Evolutionary conservation across 192 early-diverging fungal genomes (phyloP).

Genomic region (Backusella parvicylindrica): DNA sequence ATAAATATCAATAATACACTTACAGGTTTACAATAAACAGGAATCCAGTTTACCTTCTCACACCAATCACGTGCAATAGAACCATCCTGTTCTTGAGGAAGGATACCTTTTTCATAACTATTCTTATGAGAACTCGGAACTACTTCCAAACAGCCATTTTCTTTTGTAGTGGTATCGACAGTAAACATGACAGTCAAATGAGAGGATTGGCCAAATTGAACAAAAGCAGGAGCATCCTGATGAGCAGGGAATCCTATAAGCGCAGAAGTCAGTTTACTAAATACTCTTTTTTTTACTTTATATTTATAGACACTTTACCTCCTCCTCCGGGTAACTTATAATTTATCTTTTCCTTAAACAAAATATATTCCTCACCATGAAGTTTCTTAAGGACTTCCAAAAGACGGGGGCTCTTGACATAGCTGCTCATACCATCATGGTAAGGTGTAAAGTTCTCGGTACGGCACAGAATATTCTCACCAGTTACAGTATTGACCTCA

Average conservation of each 20-base stretch:
- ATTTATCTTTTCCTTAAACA: constrained; percentile 67
- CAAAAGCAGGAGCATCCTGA: constrained; percentile 61
- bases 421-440: constrained; percentile 37
- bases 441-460: constrained; percentile 63
- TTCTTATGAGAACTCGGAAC: constrained; percentile 50
- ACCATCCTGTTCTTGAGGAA: constrained; percentile 42
- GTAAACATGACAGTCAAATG: constrained; percentile 59
- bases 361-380: constrained; percentile 46
- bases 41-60: constrained; percentile 45
- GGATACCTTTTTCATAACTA: constrained; percentile 30
- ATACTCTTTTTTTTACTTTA: neutral
- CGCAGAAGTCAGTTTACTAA: neutral
- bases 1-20: neutral
- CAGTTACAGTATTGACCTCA: constrained; percentile 45
- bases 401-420: constrained; percentile 45
- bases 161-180: constrained; percentile 48
- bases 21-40: constrained; percentile 50
- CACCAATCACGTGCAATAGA: constrained; percentile 50
- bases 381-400: constrained; percentile 48
- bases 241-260: constrained; percentile 49
- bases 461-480: constrained; percentile 51
- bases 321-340: constrained; percentile 59
- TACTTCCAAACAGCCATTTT: constrained; percentile 57
- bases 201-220: constrained; percentile 49
- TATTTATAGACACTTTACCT: constrained; percentile 7